phyloP scores from a whole-genome alignment of 495 filamentous ascomycete genomes.

The Lasiosphaeria miniovina region DNA sequence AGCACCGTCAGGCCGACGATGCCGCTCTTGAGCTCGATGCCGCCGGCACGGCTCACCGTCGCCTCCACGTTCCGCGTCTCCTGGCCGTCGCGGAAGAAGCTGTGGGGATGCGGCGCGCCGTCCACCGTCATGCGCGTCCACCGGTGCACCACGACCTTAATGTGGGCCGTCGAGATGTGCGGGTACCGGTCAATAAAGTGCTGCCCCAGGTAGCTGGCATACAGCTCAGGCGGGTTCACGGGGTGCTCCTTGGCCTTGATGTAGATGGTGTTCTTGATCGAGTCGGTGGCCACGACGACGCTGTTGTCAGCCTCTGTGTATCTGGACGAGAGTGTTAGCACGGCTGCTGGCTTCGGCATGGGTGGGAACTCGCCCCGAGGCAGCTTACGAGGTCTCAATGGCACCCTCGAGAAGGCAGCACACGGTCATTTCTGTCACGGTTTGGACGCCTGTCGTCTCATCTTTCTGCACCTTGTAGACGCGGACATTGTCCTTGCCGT shows the following conservation, averaged over 20 bases:
- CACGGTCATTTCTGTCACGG: constrained; percentile 92
- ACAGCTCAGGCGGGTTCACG: constrained; percentile 90
- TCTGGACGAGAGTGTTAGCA: constrained; percentile 39
- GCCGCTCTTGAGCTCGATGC: constrained; percentile 68
- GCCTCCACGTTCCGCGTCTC: constrained; percentile 80
- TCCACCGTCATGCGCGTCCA: constrained; percentile 90
- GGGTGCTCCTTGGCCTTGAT: constrained; percentile 91
- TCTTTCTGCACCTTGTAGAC: constrained; percentile 89
- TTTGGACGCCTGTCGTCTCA: constrained; percentile 69
- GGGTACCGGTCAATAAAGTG: constrained; percentile 87
- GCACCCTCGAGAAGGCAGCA: constrained; percentile 85
- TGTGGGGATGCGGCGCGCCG: constrained; percentile 93
- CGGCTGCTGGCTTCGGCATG: neutral
- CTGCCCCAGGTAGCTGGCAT: constrained; percentile 73
- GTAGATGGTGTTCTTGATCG: constrained; percentile 97
- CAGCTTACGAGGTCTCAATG: constrained; percentile 77
- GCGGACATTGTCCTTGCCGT: constrained; percentile 98
- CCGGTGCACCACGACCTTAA: constrained; percentile 78
- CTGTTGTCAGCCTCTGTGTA: constrained; percentile 95
- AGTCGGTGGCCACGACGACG: constrained; percentile 93
- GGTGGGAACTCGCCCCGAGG: neutral
- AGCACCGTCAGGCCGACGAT: constrained; percentile 80
- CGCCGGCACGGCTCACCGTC: constrained; percentile 47
- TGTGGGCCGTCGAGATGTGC: constrained; percentile 80
- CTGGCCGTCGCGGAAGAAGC: constrained; percentile 83